These are phyloP conservation scores for Syncephalis fuscata DNA, from an alignment of 371 early-diverging fungal genomes.

Conservation along the genomic window DNA sequence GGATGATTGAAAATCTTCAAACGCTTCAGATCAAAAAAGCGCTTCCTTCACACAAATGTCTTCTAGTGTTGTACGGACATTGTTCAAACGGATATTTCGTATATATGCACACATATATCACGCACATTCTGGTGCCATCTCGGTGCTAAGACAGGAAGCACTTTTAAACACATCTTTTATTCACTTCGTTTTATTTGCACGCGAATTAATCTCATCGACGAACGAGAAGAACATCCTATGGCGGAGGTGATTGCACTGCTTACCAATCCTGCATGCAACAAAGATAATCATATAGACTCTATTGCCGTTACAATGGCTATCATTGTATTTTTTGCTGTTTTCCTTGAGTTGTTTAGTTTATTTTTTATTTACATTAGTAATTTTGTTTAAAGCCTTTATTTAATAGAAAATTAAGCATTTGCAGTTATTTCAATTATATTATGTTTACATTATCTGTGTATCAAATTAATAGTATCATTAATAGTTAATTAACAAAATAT, in stretches of 20 bases:
- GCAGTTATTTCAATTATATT: no score
- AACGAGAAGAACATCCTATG: slow-evolving; percentile 49
- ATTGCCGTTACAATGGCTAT: no score
- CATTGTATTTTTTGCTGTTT: no score
- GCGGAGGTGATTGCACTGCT: slow-evolving; percentile 26
- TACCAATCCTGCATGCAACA: slow-evolving; percentile 2
- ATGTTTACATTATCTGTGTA: no score
- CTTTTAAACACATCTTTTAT: slow-evolving; percentile 79
- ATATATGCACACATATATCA: slow-evolving; percentile 82
- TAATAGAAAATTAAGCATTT: no score
- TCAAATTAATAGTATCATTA: no score
- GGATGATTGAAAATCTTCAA: slow-evolving; percentile 13
- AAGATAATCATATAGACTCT: background rate
- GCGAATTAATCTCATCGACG: slow-evolving; percentile 61
- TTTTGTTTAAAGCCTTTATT: no score
- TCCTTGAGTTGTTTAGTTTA: no score
- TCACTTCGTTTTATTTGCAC: slow-evolving; percentile 72
- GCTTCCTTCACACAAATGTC: slow-evolving; percentile 39
- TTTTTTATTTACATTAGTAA: no score
- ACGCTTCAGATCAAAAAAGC: slow-evolving; percentile 4
- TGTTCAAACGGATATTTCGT: slow-evolving; percentile 64
- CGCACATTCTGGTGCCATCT: slow-evolving; percentile 51
- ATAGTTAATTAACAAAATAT: no score
- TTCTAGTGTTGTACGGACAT: slow-evolving; percentile 30
- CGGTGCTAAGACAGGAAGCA: slow-evolving; percentile 53